These are phyloP conservation scores for Trichodelitschia bisporula DNA, from an alignment of 495 filamentous ascomycete genomes.

Conservation along the genomic window DNA sequence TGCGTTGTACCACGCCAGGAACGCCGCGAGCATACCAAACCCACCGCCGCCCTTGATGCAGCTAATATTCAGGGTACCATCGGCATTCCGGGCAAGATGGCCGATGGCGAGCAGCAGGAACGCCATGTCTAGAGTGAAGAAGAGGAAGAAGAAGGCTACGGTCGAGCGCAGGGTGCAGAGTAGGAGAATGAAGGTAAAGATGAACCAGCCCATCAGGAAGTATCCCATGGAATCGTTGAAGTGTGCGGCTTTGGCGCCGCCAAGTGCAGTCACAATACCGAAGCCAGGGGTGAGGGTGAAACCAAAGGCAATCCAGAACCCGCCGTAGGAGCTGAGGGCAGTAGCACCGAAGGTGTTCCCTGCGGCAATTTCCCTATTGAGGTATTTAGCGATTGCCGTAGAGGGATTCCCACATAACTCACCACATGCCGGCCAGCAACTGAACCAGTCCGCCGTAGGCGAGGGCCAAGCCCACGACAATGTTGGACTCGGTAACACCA, in stretches of 20 bases:
- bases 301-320: slow-evolving; percentile 87
- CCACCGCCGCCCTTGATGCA: slow-evolving; percentile 60
- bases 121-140: slow-evolving; percentile 79
- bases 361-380: slow-evolving; percentile 78
- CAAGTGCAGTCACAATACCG: slow-evolving; percentile 26
- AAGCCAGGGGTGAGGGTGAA: slow-evolving; percentile 74
- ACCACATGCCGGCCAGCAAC: slow-evolving; percentile 94
- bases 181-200: slow-evolving; percentile 80
- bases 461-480: slow-evolving; percentile 19
- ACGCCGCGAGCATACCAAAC: slow-evolving; percentile 74
- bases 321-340: slow-evolving; percentile 86
- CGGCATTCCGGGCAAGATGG: slow-evolving; percentile 31
- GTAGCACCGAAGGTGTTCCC: slow-evolving; percentile 95
- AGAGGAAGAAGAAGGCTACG: slow-evolving; percentile 86
- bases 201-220: slow-evolving; percentile 89
- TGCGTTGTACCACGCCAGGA: slow-evolving; percentile 92
- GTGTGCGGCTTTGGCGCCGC: slow-evolving; percentile 15
- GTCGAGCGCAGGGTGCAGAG: slow-evolving; percentile 82
- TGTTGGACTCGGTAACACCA: slow-evolving; percentile 19
- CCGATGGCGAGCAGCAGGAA: slow-evolving; percentile 70
- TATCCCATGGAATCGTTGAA: slow-evolving; percentile 55
- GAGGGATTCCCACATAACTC: too few relatives aligned
- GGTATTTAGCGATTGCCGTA: neutral
- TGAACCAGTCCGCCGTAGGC: slow-evolving; percentile 55
- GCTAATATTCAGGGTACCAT: slow-evolving; percentile 20